Evolutionary conservation across 768 basidiomycete genomes (phyloP).

Genomic region (Amanita thiersii): DNA sequence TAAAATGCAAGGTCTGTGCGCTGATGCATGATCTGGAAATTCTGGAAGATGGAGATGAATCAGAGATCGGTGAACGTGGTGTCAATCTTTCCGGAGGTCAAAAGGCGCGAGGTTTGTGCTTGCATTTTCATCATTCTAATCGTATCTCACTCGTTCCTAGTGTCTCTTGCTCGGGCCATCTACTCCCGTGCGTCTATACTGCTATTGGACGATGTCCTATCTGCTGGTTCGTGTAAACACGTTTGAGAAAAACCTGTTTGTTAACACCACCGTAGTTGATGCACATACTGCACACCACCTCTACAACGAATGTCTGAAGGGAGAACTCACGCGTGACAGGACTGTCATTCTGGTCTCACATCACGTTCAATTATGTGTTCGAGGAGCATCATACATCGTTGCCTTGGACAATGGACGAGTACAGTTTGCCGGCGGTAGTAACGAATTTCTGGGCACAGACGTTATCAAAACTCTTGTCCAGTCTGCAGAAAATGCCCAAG

Average conservation of each 20-base stretch:
- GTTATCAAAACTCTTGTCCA: slow-evolving; percentile 57
- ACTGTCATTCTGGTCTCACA: slow-evolving; percentile 94
- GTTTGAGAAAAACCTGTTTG: not conserved
- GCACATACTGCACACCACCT: slow-evolving; percentile 91
- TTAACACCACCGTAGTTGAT: slow-evolving; percentile 46
- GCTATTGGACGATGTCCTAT: slow-evolving; percentile 77
- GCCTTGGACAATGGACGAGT: slow-evolving; percentile 79
- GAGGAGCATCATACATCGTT: slow-evolving; percentile 76
- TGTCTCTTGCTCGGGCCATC: slow-evolving; percentile 62
- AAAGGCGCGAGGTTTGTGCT: slow-evolving; percentile 49
- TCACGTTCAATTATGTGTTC: slow-evolving; percentile 82
- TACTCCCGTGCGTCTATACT: slow-evolving; percentile 82
- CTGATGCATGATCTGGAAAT: slow-evolving; percentile 71
- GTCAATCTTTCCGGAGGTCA: slow-evolving; percentile 54
- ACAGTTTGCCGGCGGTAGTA: slow-evolving; percentile 58
- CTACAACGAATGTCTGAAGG: slow-evolving; percentile 75
- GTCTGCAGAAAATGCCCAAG: slow-evolving; percentile 26
- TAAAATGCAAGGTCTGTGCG: slow-evolving; percentile 44
- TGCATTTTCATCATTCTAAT: slow-evolving; percentile 34
- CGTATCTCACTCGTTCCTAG: slow-evolving; percentile 23
- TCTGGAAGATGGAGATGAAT: slow-evolving; percentile 81
- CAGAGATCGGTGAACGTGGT: slow-evolving; percentile 83
- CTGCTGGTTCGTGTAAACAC: slow-evolving; percentile 30
- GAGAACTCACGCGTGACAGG: slow-evolving; percentile 70
- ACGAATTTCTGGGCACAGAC: slow-evolving; percentile 53